A percentile compares a stretch with the other conserved stretches of the same genome.
Evolutionary conservation across 1,139 yeast species (phyloP).

Genomic region (Blastobotrys persicus): DNA sequence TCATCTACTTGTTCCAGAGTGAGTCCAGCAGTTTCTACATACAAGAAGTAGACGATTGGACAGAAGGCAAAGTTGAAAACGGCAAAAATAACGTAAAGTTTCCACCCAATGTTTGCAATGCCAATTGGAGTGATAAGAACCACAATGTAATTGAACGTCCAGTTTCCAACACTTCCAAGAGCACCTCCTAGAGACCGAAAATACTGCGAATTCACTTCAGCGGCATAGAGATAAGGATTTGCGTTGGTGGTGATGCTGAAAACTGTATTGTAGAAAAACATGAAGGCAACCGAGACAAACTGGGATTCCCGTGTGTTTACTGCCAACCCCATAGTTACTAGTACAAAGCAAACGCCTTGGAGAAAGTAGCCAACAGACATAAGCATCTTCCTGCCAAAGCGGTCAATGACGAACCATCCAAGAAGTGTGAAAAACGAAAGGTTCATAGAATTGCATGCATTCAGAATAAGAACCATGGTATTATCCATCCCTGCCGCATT

Average conservation of each 20-base stretch:
- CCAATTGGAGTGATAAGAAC: conserved; percentile 52
- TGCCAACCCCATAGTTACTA: conserved; percentile 15
- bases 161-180: conserved; percentile 66
- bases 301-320: conserved; percentile 12
- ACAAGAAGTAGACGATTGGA: conserved; percentile 56
- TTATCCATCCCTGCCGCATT: conserved; percentile 1
- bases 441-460: conserved; percentile 15
- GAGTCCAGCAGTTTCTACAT: conserved; percentile 54
- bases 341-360: conserved; percentile 15
- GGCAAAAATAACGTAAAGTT: conserved; percentile 47
- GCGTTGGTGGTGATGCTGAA: conserved; percentile 29
- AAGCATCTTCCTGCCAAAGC: conserved; percentile 11
- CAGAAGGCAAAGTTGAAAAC: conserved; percentile 43
- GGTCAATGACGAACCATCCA: conserved; percentile 10
- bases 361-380: conserved; percentile 13
- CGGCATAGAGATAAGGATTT: conserved; percentile 36
- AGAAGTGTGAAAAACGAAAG: conserved; percentile 12
- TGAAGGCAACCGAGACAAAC: conserved; percentile 27
- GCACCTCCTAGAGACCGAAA: conserved; percentile 72
- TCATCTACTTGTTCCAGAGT: conserved; percentile 54
- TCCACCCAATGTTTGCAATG: conserved; percentile 46
- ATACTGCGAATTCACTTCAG: conserved; percentile 62
- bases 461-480: conserved; percentile 2
- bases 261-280: conserved; percentile 16
- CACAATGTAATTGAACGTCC: conserved; percentile 70